Evolutionary conservation across 768 basidiomycete genomes (phyloP).

Genomic region (Lentinula lateritia): DNA sequence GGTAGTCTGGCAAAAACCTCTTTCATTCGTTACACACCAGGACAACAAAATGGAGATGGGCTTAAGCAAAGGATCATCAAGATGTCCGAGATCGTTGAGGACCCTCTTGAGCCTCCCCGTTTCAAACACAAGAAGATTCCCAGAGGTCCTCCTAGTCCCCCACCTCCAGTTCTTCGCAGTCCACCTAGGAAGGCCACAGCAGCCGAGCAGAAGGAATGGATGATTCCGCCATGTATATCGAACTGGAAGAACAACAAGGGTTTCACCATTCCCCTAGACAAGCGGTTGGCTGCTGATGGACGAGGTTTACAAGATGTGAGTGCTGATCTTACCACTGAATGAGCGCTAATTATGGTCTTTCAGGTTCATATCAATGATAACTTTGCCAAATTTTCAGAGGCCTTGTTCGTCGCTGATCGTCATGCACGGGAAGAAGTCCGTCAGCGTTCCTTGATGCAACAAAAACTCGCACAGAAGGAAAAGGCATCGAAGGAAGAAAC

Average conservation of each 20-base stretch:
- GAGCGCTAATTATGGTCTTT: background rate
- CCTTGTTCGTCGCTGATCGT: slow-evolving; percentile 90
- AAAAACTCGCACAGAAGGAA: slow-evolving; percentile 97
- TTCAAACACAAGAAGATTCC: slow-evolving; percentile 99
- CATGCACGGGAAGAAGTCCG: slow-evolving; percentile 98
- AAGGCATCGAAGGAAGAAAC: slow-evolving; percentile 97
- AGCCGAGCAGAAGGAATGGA: slow-evolving; percentile 99
- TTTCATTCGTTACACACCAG: slow-evolving; percentile 96
- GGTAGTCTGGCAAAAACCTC: slow-evolving; percentile 77
- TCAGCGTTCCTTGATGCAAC: slow-evolving; percentile 95
- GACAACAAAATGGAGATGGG: slow-evolving; percentile 72
- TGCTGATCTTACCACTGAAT: slow-evolving; percentile 9
- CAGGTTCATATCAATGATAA: slow-evolving; percentile 98
- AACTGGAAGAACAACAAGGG: slow-evolving; percentile 99
- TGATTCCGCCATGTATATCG: slow-evolving; percentile 99
- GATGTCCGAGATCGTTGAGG: slow-evolving; percentile 97
- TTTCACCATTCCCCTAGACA: slow-evolving; percentile 97
- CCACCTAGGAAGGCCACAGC: slow-evolving; percentile 95
- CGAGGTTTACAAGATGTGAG: slow-evolving; percentile 94
- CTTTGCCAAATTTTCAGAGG: slow-evolving; percentile 98
- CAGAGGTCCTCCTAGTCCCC: slow-evolving; percentile 91
- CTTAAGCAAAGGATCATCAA: slow-evolving; percentile 97
- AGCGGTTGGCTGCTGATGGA: slow-evolving; percentile 97
- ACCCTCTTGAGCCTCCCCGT: slow-evolving; percentile 92
- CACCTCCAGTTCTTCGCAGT: slow-evolving; percentile 90